These are phyloP conservation scores for Fusarium brevicatenulatum DNA, from an alignment of 2,329 filamentous ascomycete species.

Conservation along the genomic window DNA sequence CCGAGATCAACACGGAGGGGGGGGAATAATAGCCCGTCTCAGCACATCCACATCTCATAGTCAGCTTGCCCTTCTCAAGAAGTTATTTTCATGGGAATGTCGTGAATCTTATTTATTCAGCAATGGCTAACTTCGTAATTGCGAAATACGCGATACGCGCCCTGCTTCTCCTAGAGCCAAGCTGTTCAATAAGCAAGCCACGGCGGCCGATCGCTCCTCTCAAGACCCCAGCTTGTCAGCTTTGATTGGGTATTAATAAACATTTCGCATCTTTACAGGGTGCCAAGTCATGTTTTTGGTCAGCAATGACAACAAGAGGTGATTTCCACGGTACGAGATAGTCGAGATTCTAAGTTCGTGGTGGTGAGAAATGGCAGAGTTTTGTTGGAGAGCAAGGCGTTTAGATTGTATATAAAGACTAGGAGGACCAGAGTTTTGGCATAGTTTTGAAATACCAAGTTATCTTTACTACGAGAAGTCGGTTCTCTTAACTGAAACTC, in stretches of 20 bases:
- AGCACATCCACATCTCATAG: neutral
- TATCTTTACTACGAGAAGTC: neutral
- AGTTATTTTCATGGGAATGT: neutral
- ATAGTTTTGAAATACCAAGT: neutral
- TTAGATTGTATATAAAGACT: conserved; percentile 12
- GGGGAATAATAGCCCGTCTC: neutral
- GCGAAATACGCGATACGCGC: neutral
- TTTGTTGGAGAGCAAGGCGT: neutral
- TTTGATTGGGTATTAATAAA: conserved; percentile 7
- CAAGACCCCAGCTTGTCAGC: neutral
- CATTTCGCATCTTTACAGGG: neutral
- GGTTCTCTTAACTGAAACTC: neutral
- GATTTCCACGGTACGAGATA: neutral
- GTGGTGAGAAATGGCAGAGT: neutral
- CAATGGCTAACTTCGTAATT: neutral
- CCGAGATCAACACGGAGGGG: neutral
- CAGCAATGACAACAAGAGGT: neutral
- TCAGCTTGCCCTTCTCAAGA: neutral
- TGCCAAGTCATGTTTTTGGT: neutral
- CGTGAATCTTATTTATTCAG: neutral
- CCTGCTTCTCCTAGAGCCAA: neutral
- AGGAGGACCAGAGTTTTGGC: neutral
- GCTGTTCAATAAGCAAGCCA: conserved; percentile 2
- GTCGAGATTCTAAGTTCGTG: neutral
- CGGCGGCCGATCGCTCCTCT: neutral